phyloP scores from a whole-genome alignment of 192 early-diverging fungal species.

The Gryganskiella cystojenkinii region DNA sequence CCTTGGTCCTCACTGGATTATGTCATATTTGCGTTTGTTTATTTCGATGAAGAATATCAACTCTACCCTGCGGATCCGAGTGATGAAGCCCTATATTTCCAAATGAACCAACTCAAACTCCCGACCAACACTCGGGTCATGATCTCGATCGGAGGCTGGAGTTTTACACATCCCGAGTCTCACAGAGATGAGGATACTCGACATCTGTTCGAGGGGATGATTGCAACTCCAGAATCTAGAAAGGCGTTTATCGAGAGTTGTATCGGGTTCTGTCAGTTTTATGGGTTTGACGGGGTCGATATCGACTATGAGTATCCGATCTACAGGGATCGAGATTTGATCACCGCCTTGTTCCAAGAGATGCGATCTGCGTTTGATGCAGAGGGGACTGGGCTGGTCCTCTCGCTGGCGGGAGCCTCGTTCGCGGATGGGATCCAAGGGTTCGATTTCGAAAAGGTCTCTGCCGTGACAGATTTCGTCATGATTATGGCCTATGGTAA shows the following conservation, averaged over 20 bases:
- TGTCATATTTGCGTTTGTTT: slow-evolving; percentile 53
- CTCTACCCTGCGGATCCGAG: slow-evolving; percentile 63
- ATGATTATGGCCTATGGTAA: slow-evolving; percentile 87
- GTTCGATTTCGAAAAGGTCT: slow-evolving; percentile 53
- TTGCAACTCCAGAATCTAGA: slow-evolving; percentile 42
- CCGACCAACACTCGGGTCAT: slow-evolving; percentile 55
- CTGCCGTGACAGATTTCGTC: slow-evolving; percentile 65
- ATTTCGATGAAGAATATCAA: slow-evolving; percentile 53
- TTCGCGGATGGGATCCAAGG: slow-evolving; percentile 34
- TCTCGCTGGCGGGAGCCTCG: slow-evolving; percentile 25
- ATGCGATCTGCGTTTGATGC: slow-evolving; percentile 71
- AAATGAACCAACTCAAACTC: slow-evolving; percentile 55
- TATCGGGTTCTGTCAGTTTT: slow-evolving; percentile 32
- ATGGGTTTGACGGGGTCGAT: slow-evolving; percentile 54
- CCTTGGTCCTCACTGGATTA: slow-evolving; percentile 70
- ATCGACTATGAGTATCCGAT: slow-evolving; percentile 75
- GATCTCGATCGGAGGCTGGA: slow-evolving; percentile 74
- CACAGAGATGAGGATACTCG: not conserved
- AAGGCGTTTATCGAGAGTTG: slow-evolving; percentile 57
- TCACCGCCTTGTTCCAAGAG: slow-evolving; percentile 66
- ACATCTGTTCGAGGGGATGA: slow-evolving; percentile 63
- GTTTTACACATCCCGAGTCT: slow-evolving; percentile 57
- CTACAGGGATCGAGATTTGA: slow-evolving; percentile 15
- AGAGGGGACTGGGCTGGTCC: slow-evolving; percentile 19
- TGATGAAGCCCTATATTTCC: slow-evolving; percentile 39